A percentile compares a stretch with the other conserved stretches of the same genome.
These are phyloP conservation scores for Fragilaria radians DNA, from an alignment of 108 stramenopile species.

Conservation along the genomic window DNA sequence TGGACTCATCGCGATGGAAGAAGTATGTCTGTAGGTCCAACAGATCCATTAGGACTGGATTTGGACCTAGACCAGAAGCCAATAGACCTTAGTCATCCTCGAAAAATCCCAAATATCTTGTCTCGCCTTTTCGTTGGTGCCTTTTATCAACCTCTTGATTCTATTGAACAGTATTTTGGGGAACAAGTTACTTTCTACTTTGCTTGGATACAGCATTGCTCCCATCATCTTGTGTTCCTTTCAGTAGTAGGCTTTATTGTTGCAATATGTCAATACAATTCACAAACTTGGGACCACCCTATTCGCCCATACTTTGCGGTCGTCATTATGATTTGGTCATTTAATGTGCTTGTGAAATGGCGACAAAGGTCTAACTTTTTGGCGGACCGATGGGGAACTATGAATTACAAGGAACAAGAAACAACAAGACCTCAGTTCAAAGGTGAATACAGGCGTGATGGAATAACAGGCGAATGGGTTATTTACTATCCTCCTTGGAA, in stretches of 20 bases:
- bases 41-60: constrained; percentile 1
- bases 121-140: constrained; percentile 67
- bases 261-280: constrained; percentile 49
- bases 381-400: constrained; percentile 87
- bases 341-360: constrained; percentile 89
- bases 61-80: constrained; percentile 1
- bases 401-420: constrained; percentile 90
- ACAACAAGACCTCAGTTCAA: constrained; percentile 87
- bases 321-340: constrained; percentile 90
- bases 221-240: constrained; percentile 67
- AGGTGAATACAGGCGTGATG: constrained; percentile 58
- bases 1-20: constrained; percentile 44
- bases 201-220: constrained; percentile 94
- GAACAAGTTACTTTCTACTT: constrained; percentile 98
- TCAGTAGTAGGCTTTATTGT: constrained; percentile 67
- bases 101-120: constrained; percentile 41
- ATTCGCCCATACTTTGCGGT: constrained; percentile 67
- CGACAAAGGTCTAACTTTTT: constrained; percentile 70
- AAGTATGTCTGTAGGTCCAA: constrained; percentile 15
- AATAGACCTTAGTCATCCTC: not conserved
- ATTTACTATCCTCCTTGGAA: constrained; percentile 84
- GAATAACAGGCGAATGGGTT: constrained; percentile 74
- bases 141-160: constrained; percentile 87
- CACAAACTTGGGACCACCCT: constrained; percentile 64
- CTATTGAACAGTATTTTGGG: constrained; percentile 95